A percentile compares a stretch with the other conserved stretches of the same genome.
phyloP scores from a whole-genome alignment of 345 rosid species.

The Excoecaria cochinchinensis region DNA sequence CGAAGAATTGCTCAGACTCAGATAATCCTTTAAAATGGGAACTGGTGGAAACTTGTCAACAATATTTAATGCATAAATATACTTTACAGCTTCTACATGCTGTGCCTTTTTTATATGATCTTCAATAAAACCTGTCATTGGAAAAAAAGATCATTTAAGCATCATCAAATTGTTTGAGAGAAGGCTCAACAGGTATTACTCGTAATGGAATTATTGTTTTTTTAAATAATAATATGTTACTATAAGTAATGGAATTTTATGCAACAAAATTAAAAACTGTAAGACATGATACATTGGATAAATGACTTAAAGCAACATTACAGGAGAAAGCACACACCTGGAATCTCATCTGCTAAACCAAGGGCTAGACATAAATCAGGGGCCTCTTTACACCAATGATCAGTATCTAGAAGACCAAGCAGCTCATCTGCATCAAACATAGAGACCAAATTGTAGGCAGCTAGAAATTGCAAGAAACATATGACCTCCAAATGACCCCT shows the following conservation, averaged over 20 bases:
- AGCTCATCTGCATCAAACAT: not conserved
- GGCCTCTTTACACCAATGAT: not conserved
- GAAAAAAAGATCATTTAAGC: not conserved
- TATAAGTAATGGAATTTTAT: not conserved
- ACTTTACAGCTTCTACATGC: constrained; percentile 33
- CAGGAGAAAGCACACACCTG: constrained; percentile 5
- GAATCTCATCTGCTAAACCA: constrained; percentile 13
- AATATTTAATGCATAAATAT: constrained; percentile 35
- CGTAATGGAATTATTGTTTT: not conserved
- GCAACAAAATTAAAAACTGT: not conserved
- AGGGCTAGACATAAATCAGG: constrained; percentile 1
- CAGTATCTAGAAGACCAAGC: constrained; percentile 14
- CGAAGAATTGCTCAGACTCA: constrained; percentile 30
- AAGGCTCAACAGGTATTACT: not conserved
- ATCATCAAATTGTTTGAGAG: not conserved
- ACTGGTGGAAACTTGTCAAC: constrained; percentile 33
- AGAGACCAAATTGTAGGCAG: constrained; percentile 5
- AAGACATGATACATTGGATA: not conserved
- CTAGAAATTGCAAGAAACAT: constrained; percentile 4
- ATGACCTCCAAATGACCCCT: not conserved
- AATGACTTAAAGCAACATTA: not conserved
- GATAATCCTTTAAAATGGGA: constrained; percentile 32
- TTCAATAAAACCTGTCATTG: constrained; percentile 20
- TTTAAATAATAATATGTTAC: too few relatives aligned
- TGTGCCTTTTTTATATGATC: constrained; percentile 31